These are phyloP conservation scores for Stachybotrys chlorohalonatus DNA, from an alignment of 2,329 filamentous ascomycete genomes.

Conservation along the genomic window DNA sequence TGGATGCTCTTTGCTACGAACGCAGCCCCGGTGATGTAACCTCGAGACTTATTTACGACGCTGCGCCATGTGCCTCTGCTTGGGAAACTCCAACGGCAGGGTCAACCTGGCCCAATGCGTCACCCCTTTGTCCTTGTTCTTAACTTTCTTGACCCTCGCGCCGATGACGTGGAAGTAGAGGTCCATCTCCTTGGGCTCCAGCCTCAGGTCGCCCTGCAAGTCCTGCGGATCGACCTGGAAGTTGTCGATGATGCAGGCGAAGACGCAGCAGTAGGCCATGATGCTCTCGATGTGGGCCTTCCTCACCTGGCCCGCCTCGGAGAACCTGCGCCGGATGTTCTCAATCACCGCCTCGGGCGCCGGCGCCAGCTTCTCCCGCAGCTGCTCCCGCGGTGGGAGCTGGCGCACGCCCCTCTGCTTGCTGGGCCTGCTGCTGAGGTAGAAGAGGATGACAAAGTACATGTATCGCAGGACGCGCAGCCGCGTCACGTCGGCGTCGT, in stretches of 20 bases:
- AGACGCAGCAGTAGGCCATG: slow-evolving; percentile 62
- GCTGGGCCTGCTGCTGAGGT: slow-evolving; percentile 35
- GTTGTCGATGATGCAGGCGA: slow-evolving; percentile 64
- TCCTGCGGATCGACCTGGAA: slow-evolving; percentile 63
- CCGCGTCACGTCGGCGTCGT: slow-evolving; percentile 41
- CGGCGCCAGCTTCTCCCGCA: slow-evolving; percentile 46
- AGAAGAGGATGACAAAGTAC: slow-evolving; percentile 46
- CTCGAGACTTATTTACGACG: slow-evolving; percentile 11
- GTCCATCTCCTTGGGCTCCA: slow-evolving; percentile 62
- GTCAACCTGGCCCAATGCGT: slow-evolving; percentile 58
- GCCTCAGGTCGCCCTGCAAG: slow-evolving; percentile 60
- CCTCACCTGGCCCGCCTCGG: slow-evolving; percentile 52
- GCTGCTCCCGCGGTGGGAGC: slow-evolving; percentile 53
- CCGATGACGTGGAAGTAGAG: slow-evolving; percentile 72
- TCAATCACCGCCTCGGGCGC: slow-evolving; percentile 56
- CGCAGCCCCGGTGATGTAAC: background rate
- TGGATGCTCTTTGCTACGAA: background rate
- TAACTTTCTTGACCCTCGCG: slow-evolving; percentile 52
- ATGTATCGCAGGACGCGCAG: slow-evolving; percentile 54
- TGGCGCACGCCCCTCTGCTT: slow-evolving; percentile 36
- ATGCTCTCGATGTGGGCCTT: slow-evolving; percentile 66
- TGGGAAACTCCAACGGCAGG: slow-evolving; percentile 78
- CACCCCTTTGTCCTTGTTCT: slow-evolving; percentile 53
- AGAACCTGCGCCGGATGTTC: slow-evolving; percentile 61
- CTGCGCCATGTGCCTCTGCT: slow-evolving; percentile 30